A percentile compares a stretch with the other conserved stretches of the same genome.
Evolutionary conservation across 345 rosid species (phyloP).

Genomic region (Melaleuca alternifolia): DNA sequence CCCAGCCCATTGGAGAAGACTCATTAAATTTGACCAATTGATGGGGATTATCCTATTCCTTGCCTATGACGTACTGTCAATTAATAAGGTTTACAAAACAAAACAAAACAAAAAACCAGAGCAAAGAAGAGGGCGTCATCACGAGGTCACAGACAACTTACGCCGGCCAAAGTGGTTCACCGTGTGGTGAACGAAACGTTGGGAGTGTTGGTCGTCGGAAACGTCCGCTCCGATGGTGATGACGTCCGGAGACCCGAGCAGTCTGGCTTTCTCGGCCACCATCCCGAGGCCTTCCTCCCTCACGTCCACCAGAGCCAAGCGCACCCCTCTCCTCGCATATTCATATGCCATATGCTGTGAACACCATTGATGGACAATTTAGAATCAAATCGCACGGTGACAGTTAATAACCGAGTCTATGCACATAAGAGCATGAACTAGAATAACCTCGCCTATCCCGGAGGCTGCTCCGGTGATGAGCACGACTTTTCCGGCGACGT

Average conservation of each 20-base stretch:
- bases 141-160: not conserved
- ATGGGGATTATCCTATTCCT: not conserved
- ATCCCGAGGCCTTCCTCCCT: conserved; percentile 5
- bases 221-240: conserved; percentile 11
- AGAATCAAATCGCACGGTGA: not conserved
- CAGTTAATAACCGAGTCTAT: not conserved
- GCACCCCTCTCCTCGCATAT: conserved; percentile 14
- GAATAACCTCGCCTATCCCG: conserved; percentile 48
- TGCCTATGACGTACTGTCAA: not conserved
- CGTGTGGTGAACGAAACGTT: conserved; percentile 7
- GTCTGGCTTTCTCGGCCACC: conserved; percentile 9
- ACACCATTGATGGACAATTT: not conserved
- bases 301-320: conserved; percentile 21
- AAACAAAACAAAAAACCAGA: not conserved
- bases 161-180: conserved; percentile 12
- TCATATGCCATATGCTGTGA: conserved; percentile 22
- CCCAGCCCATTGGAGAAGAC: not conserved
- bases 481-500: conserved; percentile 34
- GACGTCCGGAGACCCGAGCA: conserved; percentile 12
- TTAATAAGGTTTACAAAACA: not conserved
- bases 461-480: conserved; percentile 48
- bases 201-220: conserved; percentile 3
- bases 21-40: not conserved
- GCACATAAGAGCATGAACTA: not conserved
- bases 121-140: not conserved